A percentile compares a stretch with the other conserved stretches of the same genome.
Conservation (phyloP, 176 grass and related monocot species). For the Hordeum marinum region DNA sequence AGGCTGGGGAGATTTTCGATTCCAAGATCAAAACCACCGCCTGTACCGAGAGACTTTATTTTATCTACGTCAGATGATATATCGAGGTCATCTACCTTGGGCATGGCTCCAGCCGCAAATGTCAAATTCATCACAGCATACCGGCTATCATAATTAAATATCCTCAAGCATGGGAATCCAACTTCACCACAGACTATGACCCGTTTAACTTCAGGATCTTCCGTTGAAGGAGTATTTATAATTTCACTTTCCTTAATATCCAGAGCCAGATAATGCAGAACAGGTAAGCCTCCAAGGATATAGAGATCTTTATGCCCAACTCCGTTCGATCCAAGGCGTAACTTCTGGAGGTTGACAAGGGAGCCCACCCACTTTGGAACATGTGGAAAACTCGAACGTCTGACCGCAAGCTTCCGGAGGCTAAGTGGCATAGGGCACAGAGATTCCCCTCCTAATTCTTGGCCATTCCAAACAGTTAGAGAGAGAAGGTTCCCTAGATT, state of each 20-base stretch:
- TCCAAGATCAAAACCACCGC: neutral
- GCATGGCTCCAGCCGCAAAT: neutral
- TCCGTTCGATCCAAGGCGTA: neutral
- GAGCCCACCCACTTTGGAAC: neutral
- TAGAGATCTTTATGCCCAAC: neutral
- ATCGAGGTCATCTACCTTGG: neutral
- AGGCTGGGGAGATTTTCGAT: neutral
- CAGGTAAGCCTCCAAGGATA: neutral
- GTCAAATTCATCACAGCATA: neutral
- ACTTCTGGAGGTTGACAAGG: neutral
- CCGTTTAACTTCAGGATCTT: no score
- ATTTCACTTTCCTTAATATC: rapidly evolving
- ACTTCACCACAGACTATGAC: neutral
- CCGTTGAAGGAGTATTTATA: neutral
- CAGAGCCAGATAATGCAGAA: neutral
- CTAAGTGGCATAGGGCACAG: neutral
- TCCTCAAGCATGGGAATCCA: neutral
- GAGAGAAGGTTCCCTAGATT: neutral
- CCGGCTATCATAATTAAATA: rapidly evolving
- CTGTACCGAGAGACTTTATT: neutral
- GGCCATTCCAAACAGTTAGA: neutral
- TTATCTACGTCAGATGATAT: neutral
- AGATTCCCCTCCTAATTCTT: neutral
- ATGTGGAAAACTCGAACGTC: neutral
- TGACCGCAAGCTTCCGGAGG: neutral